These are phyloP conservation scores for Monosporascus sp. DNA, from an alignment of 2,329 filamentous ascomycete species.

Conservation along the genomic window DNA sequence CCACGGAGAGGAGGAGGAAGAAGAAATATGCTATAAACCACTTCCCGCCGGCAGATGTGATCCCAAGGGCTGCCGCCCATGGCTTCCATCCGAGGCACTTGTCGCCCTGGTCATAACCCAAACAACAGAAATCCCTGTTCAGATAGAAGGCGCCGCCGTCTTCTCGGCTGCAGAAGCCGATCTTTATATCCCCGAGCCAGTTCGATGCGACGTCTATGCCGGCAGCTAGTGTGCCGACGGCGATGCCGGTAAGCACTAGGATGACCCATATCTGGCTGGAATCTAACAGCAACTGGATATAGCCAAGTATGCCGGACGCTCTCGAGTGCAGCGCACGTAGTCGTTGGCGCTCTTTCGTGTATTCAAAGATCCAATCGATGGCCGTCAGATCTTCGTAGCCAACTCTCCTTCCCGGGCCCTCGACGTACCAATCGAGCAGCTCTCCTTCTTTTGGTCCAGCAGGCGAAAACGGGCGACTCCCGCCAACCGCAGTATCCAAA, in stretches of 20 bases:
- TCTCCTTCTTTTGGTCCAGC: constrained; percentile 38
- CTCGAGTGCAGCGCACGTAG: constrained; percentile 69
- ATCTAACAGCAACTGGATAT: constrained; percentile 69
- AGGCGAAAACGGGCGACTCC: constrained; percentile 7
- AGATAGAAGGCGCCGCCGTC: constrained; percentile 87
- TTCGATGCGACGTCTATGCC: constrained; percentile 85
- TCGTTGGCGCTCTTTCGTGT: constrained; percentile 89
- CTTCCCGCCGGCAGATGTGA: constrained; percentile 59
- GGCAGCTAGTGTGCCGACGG: constrained; percentile 79
- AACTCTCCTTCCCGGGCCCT: constrained; percentile 82
- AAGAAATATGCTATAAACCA: constrained; percentile 86
- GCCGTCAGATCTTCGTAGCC: constrained; percentile 95
- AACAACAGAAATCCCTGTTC: constrained; percentile 87
- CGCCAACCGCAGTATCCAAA: constrained; percentile 11
- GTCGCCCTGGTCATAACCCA: constrained; percentile 77
- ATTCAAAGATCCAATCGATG: constrained; percentile 99
- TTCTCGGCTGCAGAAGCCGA: constrained; percentile 73
- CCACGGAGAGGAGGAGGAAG: constrained; percentile 77
- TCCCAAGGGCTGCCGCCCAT: constrained; percentile 72
- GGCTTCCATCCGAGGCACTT: constrained; percentile 83
- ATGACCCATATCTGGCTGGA: constrained; percentile 89
- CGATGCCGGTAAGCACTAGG: constrained; percentile 76
- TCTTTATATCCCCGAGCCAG: constrained; percentile 91
- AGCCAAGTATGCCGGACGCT: constrained; percentile 65
- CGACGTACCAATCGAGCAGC: constrained; percentile 76